Base-by-base conservation (phyloP, 768 basidiomycete genomes). In the Termitomyces sp. region DNA sequence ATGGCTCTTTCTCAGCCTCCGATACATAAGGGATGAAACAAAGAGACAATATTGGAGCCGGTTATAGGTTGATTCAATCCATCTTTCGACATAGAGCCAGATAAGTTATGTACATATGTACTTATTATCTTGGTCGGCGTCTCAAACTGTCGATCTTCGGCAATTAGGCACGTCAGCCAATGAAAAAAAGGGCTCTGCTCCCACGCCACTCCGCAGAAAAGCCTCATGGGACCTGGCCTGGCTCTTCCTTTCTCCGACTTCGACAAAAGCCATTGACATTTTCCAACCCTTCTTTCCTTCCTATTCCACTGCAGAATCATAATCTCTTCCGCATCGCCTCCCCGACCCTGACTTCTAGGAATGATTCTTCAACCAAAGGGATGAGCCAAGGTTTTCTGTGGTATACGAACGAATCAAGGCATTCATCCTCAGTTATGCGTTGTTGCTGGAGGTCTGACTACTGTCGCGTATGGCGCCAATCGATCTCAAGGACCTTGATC, bases 161-260 rank as follows among this genome's bases (percentile, higher is more conserved):
- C 32, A 56, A 44, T 40, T 14, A 30, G 16, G 20, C n/a, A 5
- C 26, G 18, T n/a, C 55, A 62, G 55, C 63, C 60, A 64, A 64
- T 64, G 58, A 64, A 59, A 62, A 8, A 65, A 65, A 52, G 36
- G 60, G 36, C 62, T 60, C 62, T 43, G 16, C n/a, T 62, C 62
- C 30, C 63, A 63, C 63, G 61, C 61, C 55, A 55, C 43, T 41
- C 41, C 54, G 63, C 61, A 59, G 45, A 64, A 64, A 64, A 60
- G 63, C 62, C 64, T 65, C 64, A 63, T 28, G 59, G 36, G 14
- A 11, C 36, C 49, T 33, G 36, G 16, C 36, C 49, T 33, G 36
- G 16, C 5, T 14, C 33, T 33, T 45, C 41, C 53, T 46, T 33
- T 30, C 52, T 54, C 59, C 61, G 38, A 51, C 36, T 16, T 36